Percentiles rank a stretch among this genome's conserved stretches.
These are phyloP conservation scores for Zopfochytrium polystomum DNA, from an alignment of 371 early-diverging fungal genomes.

Conservation along the genomic window DNA sequence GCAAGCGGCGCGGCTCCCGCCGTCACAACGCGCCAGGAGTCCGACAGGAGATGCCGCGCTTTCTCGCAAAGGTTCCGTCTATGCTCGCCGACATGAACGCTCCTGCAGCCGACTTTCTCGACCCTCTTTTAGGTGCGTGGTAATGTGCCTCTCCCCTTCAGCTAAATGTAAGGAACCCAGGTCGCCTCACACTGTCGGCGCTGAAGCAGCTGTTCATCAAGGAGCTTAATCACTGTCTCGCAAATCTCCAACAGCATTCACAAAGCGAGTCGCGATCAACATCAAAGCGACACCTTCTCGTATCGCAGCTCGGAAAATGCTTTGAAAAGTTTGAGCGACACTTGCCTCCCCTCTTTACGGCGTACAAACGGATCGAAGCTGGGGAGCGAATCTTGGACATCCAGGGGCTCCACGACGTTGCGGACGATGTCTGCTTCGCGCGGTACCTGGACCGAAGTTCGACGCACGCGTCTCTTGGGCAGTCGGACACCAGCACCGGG, in stretches of 20 bases:
- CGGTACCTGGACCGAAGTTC: constrained; percentile 22
- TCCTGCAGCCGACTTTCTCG: constrained; percentile 5
- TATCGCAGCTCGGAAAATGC: constrained; percentile 29
- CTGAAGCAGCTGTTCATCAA: constrained; percentile 24
- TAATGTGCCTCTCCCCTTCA: neutral
- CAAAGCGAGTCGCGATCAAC: neutral
- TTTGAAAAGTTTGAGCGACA: constrained; percentile 34
- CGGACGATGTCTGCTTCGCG: constrained; percentile 26
- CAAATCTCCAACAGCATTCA: constrained; percentile 17
- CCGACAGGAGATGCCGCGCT: too few relatives aligned
- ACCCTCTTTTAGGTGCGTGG: constrained; percentile 7
- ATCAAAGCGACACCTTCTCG: constrained; percentile 19
- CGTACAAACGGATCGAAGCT: constrained; percentile 22
- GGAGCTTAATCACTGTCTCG: constrained; percentile 25
- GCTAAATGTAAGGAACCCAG: constrained; percentile 6
- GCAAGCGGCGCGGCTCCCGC: too few relatives aligned
- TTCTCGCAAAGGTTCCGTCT: too few relatives aligned
- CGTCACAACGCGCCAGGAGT: too few relatives aligned
- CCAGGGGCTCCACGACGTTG: constrained; percentile 29
- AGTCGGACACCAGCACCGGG: too few relatives aligned
- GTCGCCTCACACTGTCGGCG: constrained; percentile 24
- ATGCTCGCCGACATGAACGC: neutral
- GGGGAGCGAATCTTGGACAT: constrained; percentile 30
- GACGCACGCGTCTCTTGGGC: too few relatives aligned
- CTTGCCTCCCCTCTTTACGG: constrained; percentile 17